Evolutionary conservation across 768 basidiomycete genomes (phyloP), one percentile per base, ranked within the genome.

Genomic region (Lentinula lateritia): DNA sequence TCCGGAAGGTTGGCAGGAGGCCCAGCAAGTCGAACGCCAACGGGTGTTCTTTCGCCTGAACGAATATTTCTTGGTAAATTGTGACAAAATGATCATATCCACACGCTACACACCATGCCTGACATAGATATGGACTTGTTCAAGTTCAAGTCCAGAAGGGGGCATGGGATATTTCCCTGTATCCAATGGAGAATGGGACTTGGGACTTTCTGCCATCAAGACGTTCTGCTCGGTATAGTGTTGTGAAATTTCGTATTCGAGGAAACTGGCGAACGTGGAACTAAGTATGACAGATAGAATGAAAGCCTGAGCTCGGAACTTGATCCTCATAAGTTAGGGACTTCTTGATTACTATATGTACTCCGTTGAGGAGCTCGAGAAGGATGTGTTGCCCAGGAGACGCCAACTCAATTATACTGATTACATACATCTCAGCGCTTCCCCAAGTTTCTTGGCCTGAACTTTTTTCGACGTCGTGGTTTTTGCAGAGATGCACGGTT

Each of bases 121-220:
- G 4, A 89, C 82, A 67, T 84, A 92, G 42, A 91, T 72, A 69
- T 92, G 87, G 10, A 92, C 88, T 69, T 91, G 90, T 68, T 87
- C 80, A 43, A 92, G 74, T 65, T 76, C 62, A 16, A 92, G 75
- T 28, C 74, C 80, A 1, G 71, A 61, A 1, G 89, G 89, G 0
- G 85, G 80, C 38, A 76, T 69, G 3, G 85, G 83, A 67, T 92
- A 92, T 7, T 73, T 72, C 23, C 85, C 77, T 0, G 85, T 83
- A 56, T 90, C 85, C 16, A 90, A 68, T 13, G 80, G 78, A 34
- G 76, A 74, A 63, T 80, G 79, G 5, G 76, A 61, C 52, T 59
- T 59, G 43, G 76, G 76, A 73, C 73, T 68, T 72, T 75, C 74
- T 62, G 55, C 66, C 75, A 72, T 75, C 72, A 39, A 65, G 18